Percentiles rank a stretch among this genome's conserved stretches.
Conservation (phyloP, 2,329 filamentous ascomycete genomes). For the Verticillium nubilum region DNA sequence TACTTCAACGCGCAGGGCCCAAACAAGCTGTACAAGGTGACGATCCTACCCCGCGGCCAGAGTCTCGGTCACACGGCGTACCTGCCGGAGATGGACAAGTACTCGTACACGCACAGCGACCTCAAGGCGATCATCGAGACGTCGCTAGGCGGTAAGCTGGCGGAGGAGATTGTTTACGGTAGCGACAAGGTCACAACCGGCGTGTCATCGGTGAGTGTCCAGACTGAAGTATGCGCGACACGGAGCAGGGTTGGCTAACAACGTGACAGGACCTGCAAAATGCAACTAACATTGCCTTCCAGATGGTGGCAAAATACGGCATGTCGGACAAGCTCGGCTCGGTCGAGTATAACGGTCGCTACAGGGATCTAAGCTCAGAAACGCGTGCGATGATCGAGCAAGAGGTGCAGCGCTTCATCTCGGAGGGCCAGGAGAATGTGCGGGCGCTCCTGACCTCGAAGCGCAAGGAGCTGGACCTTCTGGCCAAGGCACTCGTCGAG, state of each 20-base stretch:
- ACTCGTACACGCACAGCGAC: slow-evolving; percentile 80
- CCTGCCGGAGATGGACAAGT: slow-evolving; percentile 87
- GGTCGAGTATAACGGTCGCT: slow-evolving; percentile 78
- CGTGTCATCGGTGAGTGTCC: slow-evolving; percentile 62
- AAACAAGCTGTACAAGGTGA: slow-evolving; percentile 89
- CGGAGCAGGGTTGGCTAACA: slow-evolving; percentile 17
- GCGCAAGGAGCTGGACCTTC: slow-evolving; percentile 77
- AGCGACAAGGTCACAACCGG: slow-evolving; percentile 88
- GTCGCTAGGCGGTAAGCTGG: slow-evolving; percentile 79
- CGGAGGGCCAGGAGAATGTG: slow-evolving; percentile 75
- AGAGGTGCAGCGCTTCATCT: slow-evolving; percentile 80
- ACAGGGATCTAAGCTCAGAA: slow-evolving; percentile 74
- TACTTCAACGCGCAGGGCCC: slow-evolving; percentile 71
- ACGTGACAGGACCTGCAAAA: slow-evolving; percentile 67
- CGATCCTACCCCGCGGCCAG: slow-evolving; percentile 86
- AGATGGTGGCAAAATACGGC: slow-evolving; percentile 82
- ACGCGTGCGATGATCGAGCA: slow-evolving; percentile 82
- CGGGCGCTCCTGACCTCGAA: slow-evolving; percentile 64
- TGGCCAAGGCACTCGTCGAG: slow-evolving; percentile 85
- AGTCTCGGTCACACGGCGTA: slow-evolving; percentile 82
- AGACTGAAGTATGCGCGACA: background rate
- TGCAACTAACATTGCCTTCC: slow-evolving; percentile 77
- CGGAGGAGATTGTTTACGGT: slow-evolving; percentile 87
- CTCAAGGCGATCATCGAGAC: slow-evolving; percentile 77
- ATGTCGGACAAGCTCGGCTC: slow-evolving; percentile 88